Evolutionary conservation across 345 rosid species (phyloP).

Genomic region (Camelina neglecta): DNA sequence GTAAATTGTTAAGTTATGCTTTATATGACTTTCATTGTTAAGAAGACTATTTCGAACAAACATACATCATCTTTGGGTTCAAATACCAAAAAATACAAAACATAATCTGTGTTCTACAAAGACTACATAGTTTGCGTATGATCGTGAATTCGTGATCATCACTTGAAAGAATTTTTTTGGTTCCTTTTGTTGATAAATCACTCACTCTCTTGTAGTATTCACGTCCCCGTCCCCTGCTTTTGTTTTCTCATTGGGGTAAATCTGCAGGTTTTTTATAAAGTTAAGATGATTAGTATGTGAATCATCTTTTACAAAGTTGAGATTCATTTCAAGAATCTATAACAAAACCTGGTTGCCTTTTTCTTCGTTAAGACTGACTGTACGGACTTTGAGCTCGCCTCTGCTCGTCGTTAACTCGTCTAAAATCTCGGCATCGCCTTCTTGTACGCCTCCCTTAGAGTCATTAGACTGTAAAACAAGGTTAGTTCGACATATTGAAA

Average conservation of each 20-base stretch:
- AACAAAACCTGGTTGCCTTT: conserved; percentile 39
- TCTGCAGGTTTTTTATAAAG: conserved; percentile 14
- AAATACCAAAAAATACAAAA: not conserved
- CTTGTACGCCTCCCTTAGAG: conserved; percentile 17
- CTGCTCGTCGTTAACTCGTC: conserved; percentile 81
- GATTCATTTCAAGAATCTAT: conserved; percentile 2
- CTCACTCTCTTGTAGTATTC: conserved; percentile 13
- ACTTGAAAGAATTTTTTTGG: conserved; percentile 12
- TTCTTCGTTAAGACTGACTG: conserved; percentile 47
- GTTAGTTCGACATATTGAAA: not conserved
- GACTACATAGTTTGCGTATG: conserved; percentile 1
- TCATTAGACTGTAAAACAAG: conserved; percentile 22
- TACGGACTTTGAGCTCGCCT: conserved; percentile 76
- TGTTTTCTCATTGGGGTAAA: conserved; percentile 28
- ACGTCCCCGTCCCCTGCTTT: conserved; percentile 20
- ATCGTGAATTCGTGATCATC: conserved; percentile 5
- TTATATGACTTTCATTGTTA: not conserved
- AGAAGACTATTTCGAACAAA: not conserved
- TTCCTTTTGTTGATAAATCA: not conserved
- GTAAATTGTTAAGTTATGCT: not conserved
- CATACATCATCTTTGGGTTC: not conserved
- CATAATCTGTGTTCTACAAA: conserved; percentile 15
- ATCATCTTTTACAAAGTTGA: not conserved
- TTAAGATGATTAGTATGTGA: not conserved
- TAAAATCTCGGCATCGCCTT: conserved; percentile 55